A percentile compares a stretch with the other conserved stretches of the same genome.
Evolutionary conservation across 768 basidiomycete species (phyloP).

Genomic region (Basidioascus undulatus): DNA sequence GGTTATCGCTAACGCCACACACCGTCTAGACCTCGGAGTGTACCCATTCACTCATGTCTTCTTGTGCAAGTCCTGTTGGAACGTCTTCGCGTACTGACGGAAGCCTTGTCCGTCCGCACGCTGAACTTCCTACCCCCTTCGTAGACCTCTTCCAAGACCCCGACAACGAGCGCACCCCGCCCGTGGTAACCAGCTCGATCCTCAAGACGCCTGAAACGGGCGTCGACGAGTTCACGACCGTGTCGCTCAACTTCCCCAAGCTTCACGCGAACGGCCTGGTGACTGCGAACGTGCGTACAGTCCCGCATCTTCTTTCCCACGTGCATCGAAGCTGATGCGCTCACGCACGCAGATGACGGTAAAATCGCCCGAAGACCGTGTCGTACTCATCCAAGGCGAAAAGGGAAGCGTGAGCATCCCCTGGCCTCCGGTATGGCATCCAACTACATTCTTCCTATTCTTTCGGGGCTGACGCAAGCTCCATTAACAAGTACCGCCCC

Average conservation of each 20-base stretch:
- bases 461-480: neutral
- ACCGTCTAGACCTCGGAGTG: conserved; percentile 12
- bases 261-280: neutral
- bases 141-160: conserved; percentile 7
- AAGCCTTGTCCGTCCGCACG: too few relatives aligned
- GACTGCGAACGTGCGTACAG: neutral
- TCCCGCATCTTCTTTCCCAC: too few relatives aligned
- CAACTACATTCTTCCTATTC: neutral
- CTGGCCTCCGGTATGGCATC: neutral
- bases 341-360: neutral
- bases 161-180: neutral
- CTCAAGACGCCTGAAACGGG: conserved; percentile 1
- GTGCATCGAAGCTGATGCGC: neutral
- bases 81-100: conserved; percentile 5
- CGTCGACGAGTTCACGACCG: conserved; percentile 8
- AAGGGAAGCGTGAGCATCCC: conserved; percentile 1
- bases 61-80: too few relatives aligned
- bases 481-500: too few relatives aligned
- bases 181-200: conserved; percentile 3
- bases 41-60: conserved; percentile 10
- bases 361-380: neutral
- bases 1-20: too few relatives aligned
- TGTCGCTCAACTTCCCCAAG: conserved; percentile 5
- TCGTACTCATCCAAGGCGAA: conserved; percentile 5
- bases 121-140: too few relatives aligned